These are phyloP conservation scores for Lachancea lanzarotensis DNA, from an alignment of 805 yeast species.

Conservation along the genomic window DNA sequence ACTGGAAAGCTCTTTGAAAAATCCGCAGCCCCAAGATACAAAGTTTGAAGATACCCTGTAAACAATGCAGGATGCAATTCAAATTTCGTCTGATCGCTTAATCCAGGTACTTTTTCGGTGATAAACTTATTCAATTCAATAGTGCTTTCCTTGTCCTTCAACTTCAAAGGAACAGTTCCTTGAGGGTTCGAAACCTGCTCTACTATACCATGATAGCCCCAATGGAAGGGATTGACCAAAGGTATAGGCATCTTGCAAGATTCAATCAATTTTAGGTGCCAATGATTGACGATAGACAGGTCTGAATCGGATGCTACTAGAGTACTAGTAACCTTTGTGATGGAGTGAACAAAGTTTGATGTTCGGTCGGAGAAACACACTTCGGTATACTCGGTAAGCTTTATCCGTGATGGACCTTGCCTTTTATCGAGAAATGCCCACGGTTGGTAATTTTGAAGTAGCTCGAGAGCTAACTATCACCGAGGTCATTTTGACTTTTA, in stretches of 20 bases:
- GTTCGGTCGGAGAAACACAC: too few relatives aligned
- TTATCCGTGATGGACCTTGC: too few relatives aligned
- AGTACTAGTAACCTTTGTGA: background rate
- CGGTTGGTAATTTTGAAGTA: background rate
- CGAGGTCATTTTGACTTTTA: background rate
- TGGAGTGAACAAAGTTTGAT: background rate
- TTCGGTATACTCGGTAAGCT: too few relatives aligned
- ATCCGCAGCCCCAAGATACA: conserved; percentile 53
- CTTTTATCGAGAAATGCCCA: too few relatives aligned
- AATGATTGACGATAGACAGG: too few relatives aligned
- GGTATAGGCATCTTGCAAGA: conserved; percentile 1
- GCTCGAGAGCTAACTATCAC: background rate
- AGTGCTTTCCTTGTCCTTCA: conserved; percentile 16
- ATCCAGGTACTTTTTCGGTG: conserved; percentile 36
- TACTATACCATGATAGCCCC: conserved; percentile 33
- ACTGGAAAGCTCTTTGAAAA: conserved; percentile 48
- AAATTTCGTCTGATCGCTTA: conserved; percentile 43
- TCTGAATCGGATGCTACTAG: too few relatives aligned
- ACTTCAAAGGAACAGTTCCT: conserved; percentile 20
- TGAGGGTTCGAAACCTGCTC: conserved; percentile 21
- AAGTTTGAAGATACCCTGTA: conserved; percentile 74
- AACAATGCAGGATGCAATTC: conserved; percentile 56
- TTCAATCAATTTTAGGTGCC: background rate
- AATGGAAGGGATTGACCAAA: conserved; percentile 26
- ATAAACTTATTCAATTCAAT: conserved; percentile 21